Percentiles rank a stretch among this genome's conserved stretches.
phyloP scores from a whole-genome alignment of 352 stramenopile genomes.

The Phytopythium sindhum region DNA sequence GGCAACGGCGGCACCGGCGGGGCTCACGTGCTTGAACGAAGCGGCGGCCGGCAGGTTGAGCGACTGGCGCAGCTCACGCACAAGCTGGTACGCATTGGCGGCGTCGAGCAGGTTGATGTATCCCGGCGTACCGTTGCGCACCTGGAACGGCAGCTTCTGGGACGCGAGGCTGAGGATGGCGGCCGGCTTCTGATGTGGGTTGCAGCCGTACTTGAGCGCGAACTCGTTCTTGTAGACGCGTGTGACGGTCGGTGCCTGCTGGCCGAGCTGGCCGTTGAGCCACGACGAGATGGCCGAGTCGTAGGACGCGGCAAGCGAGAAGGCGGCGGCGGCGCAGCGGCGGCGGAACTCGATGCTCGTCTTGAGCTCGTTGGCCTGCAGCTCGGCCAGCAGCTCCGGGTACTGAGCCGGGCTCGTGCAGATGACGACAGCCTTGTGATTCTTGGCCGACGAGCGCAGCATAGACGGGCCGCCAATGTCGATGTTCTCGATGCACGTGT shows the following conservation, averaged over 20 bases:
- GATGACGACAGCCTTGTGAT: slow-evolving; percentile 98
- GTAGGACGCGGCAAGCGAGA: slow-evolving; percentile 89
- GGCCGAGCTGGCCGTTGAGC: slow-evolving; percentile 92
- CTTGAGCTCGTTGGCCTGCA: slow-evolving; percentile 91
- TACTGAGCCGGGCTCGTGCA: slow-evolving; percentile 97
- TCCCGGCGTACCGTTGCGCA: slow-evolving; percentile 92
- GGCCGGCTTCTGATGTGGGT: slow-evolving; percentile 98
- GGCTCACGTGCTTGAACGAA: slow-evolving; percentile 99
- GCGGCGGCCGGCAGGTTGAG: slow-evolving; percentile 93
- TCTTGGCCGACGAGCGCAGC: slow-evolving; percentile 99
- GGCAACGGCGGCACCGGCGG: slow-evolving; percentile 94
- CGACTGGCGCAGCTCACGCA: slow-evolving; percentile 94
- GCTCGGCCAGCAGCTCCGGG: slow-evolving; percentile 87
- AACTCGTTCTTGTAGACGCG: slow-evolving; percentile 96
- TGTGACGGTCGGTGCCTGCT: slow-evolving; percentile 70
- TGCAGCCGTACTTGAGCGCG: slow-evolving; percentile 95
- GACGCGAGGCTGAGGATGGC: slow-evolving; percentile 66
- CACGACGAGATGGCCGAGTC: slow-evolving; percentile 97
- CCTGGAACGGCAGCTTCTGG: slow-evolving; percentile 80
- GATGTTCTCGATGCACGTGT: slow-evolving; percentile 99
- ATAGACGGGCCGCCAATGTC: slow-evolving; percentile 99
- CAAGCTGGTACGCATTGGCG: slow-evolving; percentile 98
- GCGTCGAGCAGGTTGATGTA: slow-evolving; percentile 99
- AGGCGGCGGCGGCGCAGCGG: slow-evolving; percentile 79
- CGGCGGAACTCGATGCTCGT: slow-evolving; percentile 88